These are phyloP conservation scores for Aquilaria sinensis DNA, from an alignment of 345 rosid genomes.

Conservation along the genomic window DNA sequence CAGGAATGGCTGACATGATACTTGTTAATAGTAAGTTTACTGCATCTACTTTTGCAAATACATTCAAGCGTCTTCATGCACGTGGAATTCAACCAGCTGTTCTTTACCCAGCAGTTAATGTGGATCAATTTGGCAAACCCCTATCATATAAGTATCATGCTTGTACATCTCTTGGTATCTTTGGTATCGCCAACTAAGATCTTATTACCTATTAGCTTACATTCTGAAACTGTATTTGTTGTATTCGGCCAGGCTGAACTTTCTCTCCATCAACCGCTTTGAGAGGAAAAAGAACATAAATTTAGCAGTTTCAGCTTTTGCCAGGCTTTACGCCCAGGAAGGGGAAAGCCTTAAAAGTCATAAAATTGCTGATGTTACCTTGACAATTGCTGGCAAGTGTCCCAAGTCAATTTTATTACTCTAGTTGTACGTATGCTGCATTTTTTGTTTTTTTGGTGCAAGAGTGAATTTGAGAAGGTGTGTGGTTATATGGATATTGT, in stretches of 20 bases:
- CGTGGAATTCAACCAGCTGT: conserved; percentile 67
- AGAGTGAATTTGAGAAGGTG: background rate
- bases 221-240: conserved; percentile 1
- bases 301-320: conserved; percentile 84
- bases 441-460: background rate
- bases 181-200: background rate
- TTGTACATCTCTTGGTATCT: conserved; percentile 30
- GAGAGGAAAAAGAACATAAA: conserved; percentile 88
- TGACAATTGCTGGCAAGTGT: conserved; percentile 71
- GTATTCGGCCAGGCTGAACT: conserved; percentile 54
- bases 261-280: conserved; percentile 83
- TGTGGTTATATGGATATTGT: too few relatives aligned
- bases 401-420: background rate
- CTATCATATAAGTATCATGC: conserved; percentile 43
- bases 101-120: conserved; percentile 84
- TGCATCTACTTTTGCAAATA: conserved; percentile 75
- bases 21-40: conserved; percentile 89
- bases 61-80: conserved; percentile 71
- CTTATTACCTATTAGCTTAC: background rate
- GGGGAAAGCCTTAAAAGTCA: conserved; percentile 20
- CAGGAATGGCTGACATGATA: conserved; percentile 89
- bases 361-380: conserved; percentile 36
- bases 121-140: conserved; percentile 68
- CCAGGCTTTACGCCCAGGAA: conserved; percentile 43
- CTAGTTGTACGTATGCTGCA: background rate